Evolutionary conservation across 495 filamentous ascomycete genomes (phyloP), one percentile per base, ranked within the genome.

Genomic region (Lasiosphaeris hirsuta): DNA sequence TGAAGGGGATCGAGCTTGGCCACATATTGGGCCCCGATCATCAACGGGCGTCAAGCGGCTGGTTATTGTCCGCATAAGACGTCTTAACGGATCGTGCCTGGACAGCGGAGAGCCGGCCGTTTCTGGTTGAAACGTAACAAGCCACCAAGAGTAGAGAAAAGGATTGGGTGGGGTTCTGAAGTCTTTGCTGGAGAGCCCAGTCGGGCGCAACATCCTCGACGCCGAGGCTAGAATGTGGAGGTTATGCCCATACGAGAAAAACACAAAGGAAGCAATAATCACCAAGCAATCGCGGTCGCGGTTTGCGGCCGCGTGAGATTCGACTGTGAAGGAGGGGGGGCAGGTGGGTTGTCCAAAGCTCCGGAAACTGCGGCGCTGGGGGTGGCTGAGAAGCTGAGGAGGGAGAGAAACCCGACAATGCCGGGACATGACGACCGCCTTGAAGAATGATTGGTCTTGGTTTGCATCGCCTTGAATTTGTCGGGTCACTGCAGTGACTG

Each of bases 21-120:
- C 55, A 56, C 51, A 59, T 56, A 60, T 66, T 59, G 56, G 65
- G 65, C 63, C 56, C 51, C 53, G 51, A 54, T 57, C 35, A 47
- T 50, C 42, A 11, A 51, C 47, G 30, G 51, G 45, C 62, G 48
- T 57, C 37, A 48, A 54, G 42, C 51, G 14, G 55, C 38, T 42
- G 38, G 48, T 7, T 18, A 48, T 48, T 58, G 18, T 49, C 45
- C 57, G 63, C 60, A 63, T 30, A 59, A 43, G 49, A 62, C 36
- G 34, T 62, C 50, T 59, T 59, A 45, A 57, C 63, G 46, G 41
- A 40, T 56, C 47, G 55, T 45, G 23, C 41, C 33, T 54, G 36
- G 53, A 40, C 50, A 41, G 45, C 53, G 13, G 13, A 18, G n/a
- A 43, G 51, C 36, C 56, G 47, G 53, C 35, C 11, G 37, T n/a